Evolutionary conservation across 2,329 filamentous ascomycete species (phyloP).

Genomic region (Arthrobotrys entomopaga): DNA sequence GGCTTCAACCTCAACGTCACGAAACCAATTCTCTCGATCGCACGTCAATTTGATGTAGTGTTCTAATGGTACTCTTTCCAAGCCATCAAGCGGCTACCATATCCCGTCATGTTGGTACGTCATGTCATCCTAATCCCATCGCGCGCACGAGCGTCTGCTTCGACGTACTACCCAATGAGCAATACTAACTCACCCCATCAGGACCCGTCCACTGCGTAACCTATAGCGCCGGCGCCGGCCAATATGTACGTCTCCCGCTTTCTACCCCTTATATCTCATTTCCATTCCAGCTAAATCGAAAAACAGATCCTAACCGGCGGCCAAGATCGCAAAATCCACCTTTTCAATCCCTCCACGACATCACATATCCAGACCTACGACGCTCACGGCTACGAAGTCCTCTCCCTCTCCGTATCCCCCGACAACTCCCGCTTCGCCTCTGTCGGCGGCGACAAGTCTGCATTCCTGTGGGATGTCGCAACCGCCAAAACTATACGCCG

Average conservation of each 20-base stretch:
- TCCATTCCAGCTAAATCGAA: neutral
- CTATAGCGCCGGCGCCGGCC: conserved; percentile 58
- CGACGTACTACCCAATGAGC: neutral
- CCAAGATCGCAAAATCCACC: conserved; percentile 60
- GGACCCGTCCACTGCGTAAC: conserved; percentile 59
- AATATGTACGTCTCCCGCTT: conserved; percentile 55
- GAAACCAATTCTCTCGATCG: conserved; percentile 11
- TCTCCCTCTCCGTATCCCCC: conserved; percentile 77
- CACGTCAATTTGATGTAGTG: conserved; percentile 27
- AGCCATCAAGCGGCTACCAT: conserved; percentile 57
- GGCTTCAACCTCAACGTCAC: neutral
- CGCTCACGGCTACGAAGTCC: conserved; percentile 90
- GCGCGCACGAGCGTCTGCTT: no score
- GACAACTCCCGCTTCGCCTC: conserved; percentile 88
- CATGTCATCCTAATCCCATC: neutral
- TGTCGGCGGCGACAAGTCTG: conserved; percentile 86
- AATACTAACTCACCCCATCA: conserved; percentile 24
- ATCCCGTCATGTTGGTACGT: conserved; percentile 57
- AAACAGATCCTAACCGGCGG: conserved; percentile 58
- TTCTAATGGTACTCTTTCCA: conserved; percentile 57
- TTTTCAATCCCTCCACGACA: conserved; percentile 61
- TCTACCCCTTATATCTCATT: conserved; percentile 1
- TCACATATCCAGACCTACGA: conserved; percentile 84
- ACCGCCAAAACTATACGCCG: conserved; percentile 80
- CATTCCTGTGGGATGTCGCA: conserved; percentile 94